A percentile compares a stretch with the other conserved stretches of the same genome.
Conservation (phyloP, 192 early-diverging fungal genomes). For the Jimgerdemannia lactiflua region DNA sequence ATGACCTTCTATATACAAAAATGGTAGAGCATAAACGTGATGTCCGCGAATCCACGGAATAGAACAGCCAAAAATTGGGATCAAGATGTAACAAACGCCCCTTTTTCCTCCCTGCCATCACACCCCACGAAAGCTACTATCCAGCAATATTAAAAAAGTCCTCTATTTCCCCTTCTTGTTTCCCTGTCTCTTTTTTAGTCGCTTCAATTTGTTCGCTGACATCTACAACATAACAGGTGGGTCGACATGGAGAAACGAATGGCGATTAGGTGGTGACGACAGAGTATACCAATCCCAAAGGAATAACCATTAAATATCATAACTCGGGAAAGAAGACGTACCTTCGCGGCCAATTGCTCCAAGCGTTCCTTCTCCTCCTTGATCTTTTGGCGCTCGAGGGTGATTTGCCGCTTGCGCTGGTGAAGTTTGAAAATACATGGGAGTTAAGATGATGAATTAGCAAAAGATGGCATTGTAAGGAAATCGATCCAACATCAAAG, state of each 20-base stretch:
- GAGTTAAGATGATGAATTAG: too few relatives aligned
- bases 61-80: too few relatives aligned
- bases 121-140: too few relatives aligned
- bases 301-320: too few relatives aligned
- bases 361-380: conserved; percentile 47
- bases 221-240: not conserved
- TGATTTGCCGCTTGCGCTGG: conserved; percentile 26
- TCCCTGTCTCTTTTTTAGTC: conserved; percentile 3
- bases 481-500: too few relatives aligned
- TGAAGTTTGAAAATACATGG: not conserved
- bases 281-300: not conserved
- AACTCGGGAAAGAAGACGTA: conserved; percentile 1
- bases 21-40: too few relatives aligned
- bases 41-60: too few relatives aligned
- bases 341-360: conserved; percentile 40
- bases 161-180: conserved; percentile 4
- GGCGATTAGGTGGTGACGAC: not conserved
- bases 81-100: too few relatives aligned
- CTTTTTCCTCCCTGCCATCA: too few relatives aligned
- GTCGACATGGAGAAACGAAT: not conserved
- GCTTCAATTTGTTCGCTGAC: conserved; percentile 1
- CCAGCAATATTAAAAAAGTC: not conserved
- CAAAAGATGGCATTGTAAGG: too few relatives aligned
- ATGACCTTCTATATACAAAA: too few relatives aligned
- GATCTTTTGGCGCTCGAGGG: conserved; percentile 39